phyloP scores from a whole-genome alignment of 768 basidiomycete species.

The Lactarius psammicola region DNA sequence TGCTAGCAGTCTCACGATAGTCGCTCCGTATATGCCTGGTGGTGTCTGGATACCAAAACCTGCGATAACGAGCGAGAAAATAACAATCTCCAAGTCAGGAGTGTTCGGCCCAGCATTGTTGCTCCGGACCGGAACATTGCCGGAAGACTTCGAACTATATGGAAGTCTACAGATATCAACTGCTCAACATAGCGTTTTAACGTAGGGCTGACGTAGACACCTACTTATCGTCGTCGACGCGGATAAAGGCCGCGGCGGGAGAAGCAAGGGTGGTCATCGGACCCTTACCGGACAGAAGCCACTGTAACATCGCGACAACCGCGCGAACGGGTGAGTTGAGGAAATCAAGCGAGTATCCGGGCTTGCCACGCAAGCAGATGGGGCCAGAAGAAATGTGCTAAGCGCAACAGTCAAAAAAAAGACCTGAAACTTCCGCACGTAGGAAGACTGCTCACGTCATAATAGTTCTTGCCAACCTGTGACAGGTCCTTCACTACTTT shows the following conservation, averaged over 20 bases:
- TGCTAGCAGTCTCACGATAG: constrained; percentile 9
- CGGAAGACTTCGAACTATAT: constrained; percentile 16
- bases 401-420: neutral
- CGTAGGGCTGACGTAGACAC: neutral
- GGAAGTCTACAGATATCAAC: constrained; percentile 12
- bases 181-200: neutral
- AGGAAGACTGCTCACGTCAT: constrained; percentile 14
- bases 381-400: constrained; percentile 25
- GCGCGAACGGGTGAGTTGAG: constrained; percentile 21
- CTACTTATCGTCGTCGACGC: constrained; percentile 24
- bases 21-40: constrained; percentile 16
- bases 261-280: constrained; percentile 19
- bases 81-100: constrained; percentile 24
- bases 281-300: constrained; percentile 17
- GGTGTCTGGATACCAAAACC: constrained; percentile 11
- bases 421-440: neutral
- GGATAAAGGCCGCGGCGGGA: constrained; percentile 25
- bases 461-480: constrained; percentile 27
- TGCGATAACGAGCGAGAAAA: constrained; percentile 19
- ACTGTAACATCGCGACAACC: constrained; percentile 14
- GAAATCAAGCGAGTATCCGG: constrained; percentile 26
- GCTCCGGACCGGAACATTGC: constrained; percentile 4
- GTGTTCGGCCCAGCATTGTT: constrained; percentile 21
- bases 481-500: constrained; percentile 20
- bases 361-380: constrained; percentile 18